Evolutionary conservation across 2,329 filamentous ascomycete genomes (phyloP), one percentile per base, ranked within the genome.

Genomic region (Aspergillus cejpii): DNA sequence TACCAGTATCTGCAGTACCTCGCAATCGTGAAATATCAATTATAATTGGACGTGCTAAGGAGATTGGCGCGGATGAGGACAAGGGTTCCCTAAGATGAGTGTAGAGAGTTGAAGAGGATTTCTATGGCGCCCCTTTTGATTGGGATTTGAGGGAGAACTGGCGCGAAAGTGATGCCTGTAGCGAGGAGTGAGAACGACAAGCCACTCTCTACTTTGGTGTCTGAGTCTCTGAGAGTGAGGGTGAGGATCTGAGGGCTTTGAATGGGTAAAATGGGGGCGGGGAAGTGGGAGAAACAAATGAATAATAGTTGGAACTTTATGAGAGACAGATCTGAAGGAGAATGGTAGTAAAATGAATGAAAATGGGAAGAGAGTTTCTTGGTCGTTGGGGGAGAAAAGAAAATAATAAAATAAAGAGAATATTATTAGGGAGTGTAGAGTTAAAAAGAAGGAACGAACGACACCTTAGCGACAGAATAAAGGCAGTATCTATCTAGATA

Each of bases 401-500:
- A 56, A 37, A 38, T 51, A 40, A 52, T 54, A 50, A 54, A 54
- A 45, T 52, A 58, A 53, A 49, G 44, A 41, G 41, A 48, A 44
- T 52, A 49, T 42, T 24, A 34, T 41, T 48, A 57, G 63, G 59
- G 41, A 61, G 64, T 43, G 59, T 59, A 37, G 56, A 56, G 34
- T 41, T 47, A 52, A 40, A 44, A 41, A 39, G 12, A 46, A 55
- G 49, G 53, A 55, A 47, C 46, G 51, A 54, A 54, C 51, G 51
- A 50, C 45, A 38, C 48, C 49, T 48, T 37, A 45, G 50, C 46
- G 47, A 49, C 51, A 38, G 46, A 42, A 47, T 46, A 39, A 36
- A 31, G 41, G 41, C 47, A 54, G 45, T 46, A 51, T 44, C 28
- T 27, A 42, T 24, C 4, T 4, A 5, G 8, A 24, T 45, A 42